Evolutionary conservation across 2,329 filamentous ascomycete species (phyloP).

Genomic region (Orbilia ellipsospora): DNA sequence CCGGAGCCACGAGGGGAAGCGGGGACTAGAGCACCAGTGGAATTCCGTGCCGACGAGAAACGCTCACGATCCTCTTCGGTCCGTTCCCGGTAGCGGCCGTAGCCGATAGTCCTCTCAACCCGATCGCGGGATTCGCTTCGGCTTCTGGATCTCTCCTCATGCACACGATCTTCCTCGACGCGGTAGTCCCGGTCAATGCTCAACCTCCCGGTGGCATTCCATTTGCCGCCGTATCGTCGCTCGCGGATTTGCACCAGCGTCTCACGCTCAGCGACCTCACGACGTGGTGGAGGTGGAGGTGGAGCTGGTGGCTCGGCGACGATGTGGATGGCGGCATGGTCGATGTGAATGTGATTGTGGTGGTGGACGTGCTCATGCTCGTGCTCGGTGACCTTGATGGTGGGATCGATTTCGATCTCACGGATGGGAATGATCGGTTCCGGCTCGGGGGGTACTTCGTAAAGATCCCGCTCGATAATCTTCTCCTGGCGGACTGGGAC

Average conservation of each 20-base stretch:
- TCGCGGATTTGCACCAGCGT: slow-evolving; percentile 43
- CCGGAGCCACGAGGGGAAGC: slow-evolving; percentile 51
- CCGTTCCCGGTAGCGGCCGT: slow-evolving; percentile 50
- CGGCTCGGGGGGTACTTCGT: slow-evolving; percentile 50
- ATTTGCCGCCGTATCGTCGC: slow-evolving; percentile 52
- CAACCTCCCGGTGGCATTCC: slow-evolving; percentile 51
- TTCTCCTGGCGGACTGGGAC: slow-evolving; percentile 54
- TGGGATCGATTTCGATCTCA: slow-evolving; percentile 50
- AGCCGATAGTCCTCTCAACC: slow-evolving; percentile 51
- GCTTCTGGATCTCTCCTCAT: slow-evolving; percentile 39
- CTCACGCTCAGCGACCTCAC: slow-evolving; percentile 44
- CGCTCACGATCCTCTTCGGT: slow-evolving; percentile 40
- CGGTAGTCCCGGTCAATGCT: slow-evolving; percentile 36
- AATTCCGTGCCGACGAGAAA: slow-evolving; percentile 35
- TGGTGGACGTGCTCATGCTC: slow-evolving; percentile 55
- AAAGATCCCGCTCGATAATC: slow-evolving; percentile 54
- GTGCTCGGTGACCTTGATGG: slow-evolving; percentile 53
- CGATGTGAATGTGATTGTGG: slow-evolving; percentile 54
- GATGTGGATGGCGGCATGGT: slow-evolving; percentile 54
- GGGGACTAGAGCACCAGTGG: slow-evolving; percentile 37
- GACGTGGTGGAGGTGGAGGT: slow-evolving; percentile 34
- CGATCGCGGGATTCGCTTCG: slow-evolving; percentile 50
- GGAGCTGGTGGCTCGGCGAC: slow-evolving; percentile 49
- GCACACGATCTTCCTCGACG: slow-evolving; percentile 23
- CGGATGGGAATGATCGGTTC: slow-evolving; percentile 53